A percentile compares a stretch with the other conserved stretches of the same genome.
phyloP scores from a whole-genome alignment of 2,329 filamentous ascomycete genomes.

The Cercospora canescens region DNA sequence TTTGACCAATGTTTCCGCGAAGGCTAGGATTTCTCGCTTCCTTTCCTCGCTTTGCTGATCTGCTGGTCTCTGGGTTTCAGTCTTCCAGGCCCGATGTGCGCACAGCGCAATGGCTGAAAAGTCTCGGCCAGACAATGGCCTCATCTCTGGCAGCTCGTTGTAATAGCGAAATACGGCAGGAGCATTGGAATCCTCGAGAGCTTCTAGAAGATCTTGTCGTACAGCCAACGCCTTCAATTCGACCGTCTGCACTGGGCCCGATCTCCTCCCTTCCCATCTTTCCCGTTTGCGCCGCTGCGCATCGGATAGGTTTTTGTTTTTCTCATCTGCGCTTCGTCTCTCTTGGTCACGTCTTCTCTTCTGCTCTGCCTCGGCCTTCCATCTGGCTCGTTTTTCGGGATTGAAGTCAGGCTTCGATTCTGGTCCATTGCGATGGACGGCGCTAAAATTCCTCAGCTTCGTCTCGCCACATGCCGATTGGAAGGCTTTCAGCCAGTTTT shows the following conservation, averaged over 20 bases:
- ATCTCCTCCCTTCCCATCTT: slow-evolving; percentile 8
- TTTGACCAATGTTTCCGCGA: slow-evolving; percentile 41
- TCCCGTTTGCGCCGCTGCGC: slow-evolving; percentile 18
- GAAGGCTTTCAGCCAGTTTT: slow-evolving; percentile 28
- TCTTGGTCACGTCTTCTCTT: background rate
- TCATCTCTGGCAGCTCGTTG: slow-evolving; percentile 16
- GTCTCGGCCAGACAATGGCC: slow-evolving; percentile 17
- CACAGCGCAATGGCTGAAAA: slow-evolving; percentile 20
- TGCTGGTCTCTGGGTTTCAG: slow-evolving; percentile 10
- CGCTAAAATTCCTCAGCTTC: background rate
- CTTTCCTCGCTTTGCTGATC: slow-evolving; percentile 12
- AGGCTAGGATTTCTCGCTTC: slow-evolving; percentile 25
- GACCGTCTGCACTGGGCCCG: slow-evolving; percentile 1
- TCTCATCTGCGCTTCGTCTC: background rate
- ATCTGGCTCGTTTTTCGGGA: slow-evolving; percentile 1
- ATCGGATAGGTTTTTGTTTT: slow-evolving; percentile 3
- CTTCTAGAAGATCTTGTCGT: slow-evolving; percentile 22
- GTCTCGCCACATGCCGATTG: background rate
- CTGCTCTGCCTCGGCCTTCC: background rate
- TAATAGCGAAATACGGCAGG: slow-evolving; percentile 25
- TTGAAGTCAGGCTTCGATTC: background rate
- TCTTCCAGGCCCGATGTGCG: slow-evolving; percentile 14
- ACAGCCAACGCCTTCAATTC: slow-evolving; percentile 10
- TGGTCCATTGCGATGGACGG: background rate
- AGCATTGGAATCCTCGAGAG: slow-evolving; percentile 22